Evolutionary conservation across 2,329 filamentous ascomycete species (phyloP).

Genomic region (Penicillium olsonii): DNA sequence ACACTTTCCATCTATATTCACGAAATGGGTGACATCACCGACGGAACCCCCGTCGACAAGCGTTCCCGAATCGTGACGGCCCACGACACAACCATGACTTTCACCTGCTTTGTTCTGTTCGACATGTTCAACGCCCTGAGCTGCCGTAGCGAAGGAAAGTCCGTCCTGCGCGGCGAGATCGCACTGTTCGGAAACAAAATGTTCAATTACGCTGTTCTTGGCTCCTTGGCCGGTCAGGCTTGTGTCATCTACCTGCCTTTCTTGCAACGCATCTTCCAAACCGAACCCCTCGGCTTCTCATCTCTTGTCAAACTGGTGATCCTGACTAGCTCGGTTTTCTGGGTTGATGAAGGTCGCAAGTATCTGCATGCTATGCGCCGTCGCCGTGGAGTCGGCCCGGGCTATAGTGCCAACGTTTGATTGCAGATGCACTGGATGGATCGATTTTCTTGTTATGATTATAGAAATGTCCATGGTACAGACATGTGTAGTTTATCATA

Average conservation of each 20-base stretch:
- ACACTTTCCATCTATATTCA: constrained; percentile 88
- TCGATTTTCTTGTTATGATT: constrained; percentile 6
- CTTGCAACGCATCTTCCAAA: constrained; percentile 93
- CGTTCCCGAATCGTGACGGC: constrained; percentile 71
- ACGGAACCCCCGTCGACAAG: constrained; percentile 40
- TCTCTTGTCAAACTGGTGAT: constrained; percentile 74
- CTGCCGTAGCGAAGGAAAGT: constrained; percentile 89
- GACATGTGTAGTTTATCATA: constrained; percentile 11
- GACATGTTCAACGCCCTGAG: constrained; percentile 99
- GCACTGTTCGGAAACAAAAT: constrained; percentile 82
- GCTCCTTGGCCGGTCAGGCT: constrained; percentile 81
- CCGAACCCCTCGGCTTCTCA: constrained; percentile 73
- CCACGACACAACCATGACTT: constrained; percentile 98
- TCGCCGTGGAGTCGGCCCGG: constrained; percentile 35
- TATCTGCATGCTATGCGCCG: constrained; percentile 49
- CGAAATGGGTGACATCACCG: constrained; percentile 77
- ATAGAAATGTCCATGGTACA: constrained; percentile 7
- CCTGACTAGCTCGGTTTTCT: constrained; percentile 88
- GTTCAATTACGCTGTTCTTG: constrained; percentile 93
- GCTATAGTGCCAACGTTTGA: constrained; percentile 47
- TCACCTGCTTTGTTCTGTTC: constrained; percentile 97
- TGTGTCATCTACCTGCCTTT: constrained; percentile 94
- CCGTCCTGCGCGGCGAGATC: constrained; percentile 81
- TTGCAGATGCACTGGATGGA: constrained; percentile 3
- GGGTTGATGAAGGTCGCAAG: constrained; percentile 89